Conservation (phyloP, 345 rosid genomes). For the Heritiera littoralis region DNA sequence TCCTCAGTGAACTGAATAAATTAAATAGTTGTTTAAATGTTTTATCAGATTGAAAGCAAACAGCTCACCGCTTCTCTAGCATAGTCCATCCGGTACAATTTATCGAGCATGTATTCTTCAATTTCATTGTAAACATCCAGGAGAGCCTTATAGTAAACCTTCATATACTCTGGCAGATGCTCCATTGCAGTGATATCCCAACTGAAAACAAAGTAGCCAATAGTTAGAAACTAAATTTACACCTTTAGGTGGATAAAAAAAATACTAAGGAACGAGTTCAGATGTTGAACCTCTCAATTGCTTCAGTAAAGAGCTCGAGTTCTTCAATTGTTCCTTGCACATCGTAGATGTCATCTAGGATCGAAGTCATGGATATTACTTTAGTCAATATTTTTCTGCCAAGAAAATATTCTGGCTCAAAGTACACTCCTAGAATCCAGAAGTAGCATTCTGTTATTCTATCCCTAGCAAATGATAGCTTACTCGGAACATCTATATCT, state of each 20-base stretch:
- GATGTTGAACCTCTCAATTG: constrained; percentile 33
- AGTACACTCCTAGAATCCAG: constrained; percentile 33
- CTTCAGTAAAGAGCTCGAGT: constrained; percentile 39
- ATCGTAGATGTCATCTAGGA: constrained; percentile 47
- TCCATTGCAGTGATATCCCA: constrained; percentile 31
- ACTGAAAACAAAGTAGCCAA: constrained; percentile 20
- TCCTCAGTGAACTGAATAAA: too few relatives aligned
- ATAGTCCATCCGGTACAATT: neutral
- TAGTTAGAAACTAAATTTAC: neutral
- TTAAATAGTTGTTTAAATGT: too few relatives aligned
- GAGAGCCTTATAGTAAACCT: constrained; percentile 29
- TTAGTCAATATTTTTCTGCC: constrained; percentile 34
- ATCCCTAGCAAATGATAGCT: constrained; percentile 40
- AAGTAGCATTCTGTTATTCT: constrained; percentile 46
- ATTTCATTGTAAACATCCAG: constrained; percentile 33
- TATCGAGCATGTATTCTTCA: constrained; percentile 18
- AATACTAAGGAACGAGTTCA: neutral
- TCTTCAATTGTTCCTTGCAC: constrained; percentile 45
- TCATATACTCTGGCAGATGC: constrained; percentile 40
- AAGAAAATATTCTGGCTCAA: constrained; percentile 32
- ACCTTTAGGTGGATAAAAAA: neutral
- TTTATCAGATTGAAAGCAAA: too few relatives aligned
- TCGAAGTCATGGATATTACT: constrained; percentile 23
- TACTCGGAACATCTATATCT: constrained; percentile 26
- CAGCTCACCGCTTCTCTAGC: too few relatives aligned